phyloP scores from a whole-genome alignment of 805 yeast species.

The Candida arabinofermentans region DNA sequence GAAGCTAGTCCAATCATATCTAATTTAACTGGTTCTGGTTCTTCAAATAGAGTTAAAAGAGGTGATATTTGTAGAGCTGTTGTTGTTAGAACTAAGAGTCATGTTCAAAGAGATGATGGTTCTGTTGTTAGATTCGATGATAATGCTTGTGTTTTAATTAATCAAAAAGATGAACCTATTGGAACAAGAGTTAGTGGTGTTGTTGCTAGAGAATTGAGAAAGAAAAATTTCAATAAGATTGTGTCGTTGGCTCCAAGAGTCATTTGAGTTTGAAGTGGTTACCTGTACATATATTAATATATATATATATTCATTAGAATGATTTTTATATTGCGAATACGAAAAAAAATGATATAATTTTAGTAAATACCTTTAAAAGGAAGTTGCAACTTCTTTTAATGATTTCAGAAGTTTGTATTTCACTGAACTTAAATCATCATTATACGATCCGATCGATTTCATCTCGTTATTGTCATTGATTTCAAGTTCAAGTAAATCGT shows the following conservation, averaged over 20 bases:
- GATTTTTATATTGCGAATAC: background rate
- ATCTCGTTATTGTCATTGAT: background rate
- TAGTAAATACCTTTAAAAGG: background rate
- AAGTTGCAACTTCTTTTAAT: background rate
- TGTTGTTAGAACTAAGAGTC: constrained; percentile 80
- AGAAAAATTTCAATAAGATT: constrained; percentile 78
- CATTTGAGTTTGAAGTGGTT: constrained; percentile 30
- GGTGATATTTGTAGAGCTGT: constrained; percentile 96
- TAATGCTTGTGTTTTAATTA: constrained; percentile 92
- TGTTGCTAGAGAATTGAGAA: constrained; percentile 87
- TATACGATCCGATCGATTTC: background rate
- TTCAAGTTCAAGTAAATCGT: background rate
- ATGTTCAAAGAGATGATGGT: constrained; percentile 79
- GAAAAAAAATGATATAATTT: background rate
- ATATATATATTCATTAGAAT: background rate
- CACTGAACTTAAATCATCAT: background rate
- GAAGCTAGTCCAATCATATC: constrained; percentile 75
- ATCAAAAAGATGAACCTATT: constrained; percentile 85
- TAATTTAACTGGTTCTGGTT: constrained; percentile 68
- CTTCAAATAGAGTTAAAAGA: constrained; percentile 79
- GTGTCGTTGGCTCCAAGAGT: constrained; percentile 89
- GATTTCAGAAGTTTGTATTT: background rate
- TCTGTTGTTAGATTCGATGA: constrained; percentile 85
- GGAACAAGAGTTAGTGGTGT: constrained; percentile 91
- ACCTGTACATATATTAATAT: background rate